phyloP scores from a whole-genome alignment of 257 asterid species.

The Nicotiana benthamiana region DNA sequence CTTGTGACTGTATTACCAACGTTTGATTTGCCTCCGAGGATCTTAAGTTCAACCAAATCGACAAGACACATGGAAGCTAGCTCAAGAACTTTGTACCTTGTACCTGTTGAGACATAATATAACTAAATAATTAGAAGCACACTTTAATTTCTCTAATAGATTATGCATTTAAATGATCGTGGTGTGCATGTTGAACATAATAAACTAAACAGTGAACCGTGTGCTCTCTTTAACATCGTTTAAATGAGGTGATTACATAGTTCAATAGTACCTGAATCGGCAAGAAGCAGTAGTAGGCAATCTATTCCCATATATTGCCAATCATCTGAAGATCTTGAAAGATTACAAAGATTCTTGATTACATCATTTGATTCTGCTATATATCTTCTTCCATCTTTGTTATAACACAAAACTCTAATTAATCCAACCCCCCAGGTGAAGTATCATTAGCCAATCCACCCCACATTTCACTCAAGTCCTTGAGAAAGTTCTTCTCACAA shows the following conservation, averaged over 20 bases:
- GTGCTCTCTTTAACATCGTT: background rate
- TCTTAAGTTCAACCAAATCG: slow-evolving; percentile 55
- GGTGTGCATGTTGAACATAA: background rate
- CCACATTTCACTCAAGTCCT: slow-evolving; percentile 59
- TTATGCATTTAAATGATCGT: background rate
- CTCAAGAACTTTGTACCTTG: slow-evolving; percentile 37
- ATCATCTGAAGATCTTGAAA: slow-evolving; percentile 70
- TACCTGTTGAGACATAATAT: slow-evolving; percentile 9
- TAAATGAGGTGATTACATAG: background rate
- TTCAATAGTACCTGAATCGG: slow-evolving; percentile 35
- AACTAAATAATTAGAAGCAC: background rate
- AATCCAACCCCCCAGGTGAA: slow-evolving; percentile 71
- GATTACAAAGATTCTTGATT: slow-evolving; percentile 47
- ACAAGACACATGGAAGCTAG: slow-evolving; percentile 28
- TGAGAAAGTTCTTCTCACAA: slow-evolving; percentile 40
- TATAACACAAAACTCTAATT: slow-evolving; percentile 55
- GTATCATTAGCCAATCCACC: slow-evolving; percentile 56
- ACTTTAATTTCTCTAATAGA: background rate
- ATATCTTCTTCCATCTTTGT: slow-evolving; percentile 44
- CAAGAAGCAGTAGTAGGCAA: slow-evolving; percentile 62
- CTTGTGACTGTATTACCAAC: slow-evolving; percentile 50
- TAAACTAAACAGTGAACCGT: background rate
- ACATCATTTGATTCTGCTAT: slow-evolving; percentile 39
- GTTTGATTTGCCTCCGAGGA: slow-evolving; percentile 41
- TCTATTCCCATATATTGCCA: slow-evolving; percentile 87